phyloP scores from a whole-genome alignment of 768 basidiomycete species.

The Galerina marginata region DNA sequence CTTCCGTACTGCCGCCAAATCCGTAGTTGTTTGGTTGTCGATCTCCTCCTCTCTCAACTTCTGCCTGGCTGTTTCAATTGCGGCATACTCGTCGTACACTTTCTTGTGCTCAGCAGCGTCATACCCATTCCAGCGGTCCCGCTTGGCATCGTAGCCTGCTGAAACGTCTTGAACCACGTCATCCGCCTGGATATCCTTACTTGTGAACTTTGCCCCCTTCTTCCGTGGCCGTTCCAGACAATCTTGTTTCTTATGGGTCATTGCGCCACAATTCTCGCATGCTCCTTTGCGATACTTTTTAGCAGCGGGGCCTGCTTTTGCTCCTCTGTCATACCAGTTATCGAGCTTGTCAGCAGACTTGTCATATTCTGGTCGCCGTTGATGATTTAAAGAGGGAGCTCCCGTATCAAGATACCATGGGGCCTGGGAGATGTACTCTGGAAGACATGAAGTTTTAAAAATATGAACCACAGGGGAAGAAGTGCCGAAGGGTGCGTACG shows the following conservation, averaged over 20 bases:
- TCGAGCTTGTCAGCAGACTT: constrained; percentile 71
- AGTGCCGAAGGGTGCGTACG: constrained; percentile 54
- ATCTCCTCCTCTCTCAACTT: constrained; percentile 95
- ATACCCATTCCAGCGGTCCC: constrained; percentile 99
- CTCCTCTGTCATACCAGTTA: constrained; percentile 90
- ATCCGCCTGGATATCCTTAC: constrained; percentile 88
- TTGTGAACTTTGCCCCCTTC: constrained; percentile 93
- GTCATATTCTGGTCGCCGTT: constrained; percentile 78
- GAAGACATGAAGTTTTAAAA: constrained; percentile 9
- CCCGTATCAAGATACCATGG: constrained; percentile 99
- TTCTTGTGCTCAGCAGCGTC: constrained; percentile 85
- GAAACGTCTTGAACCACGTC: constrained; percentile 86
- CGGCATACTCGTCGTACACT: constrained; percentile 94
- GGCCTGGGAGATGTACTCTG: constrained; percentile 97
- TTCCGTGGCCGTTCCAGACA: constrained; percentile 96
- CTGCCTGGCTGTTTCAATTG: constrained; percentile 88
- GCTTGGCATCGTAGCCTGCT: constrained; percentile 87
- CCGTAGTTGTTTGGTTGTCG: constrained; percentile 95
- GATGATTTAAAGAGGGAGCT: constrained; percentile 91
- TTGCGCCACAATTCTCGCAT: constrained; percentile 98
- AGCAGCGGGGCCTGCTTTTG: constrained; percentile 85
- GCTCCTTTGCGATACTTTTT: constrained; percentile 98
- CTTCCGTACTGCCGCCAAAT: constrained; percentile 88
- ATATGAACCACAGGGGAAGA: neutral
- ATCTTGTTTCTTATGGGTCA: constrained; percentile 90